Evolutionary conservation across 768 basidiomycete species (phyloP).

Genomic region (Suillus brevipes): DNA sequence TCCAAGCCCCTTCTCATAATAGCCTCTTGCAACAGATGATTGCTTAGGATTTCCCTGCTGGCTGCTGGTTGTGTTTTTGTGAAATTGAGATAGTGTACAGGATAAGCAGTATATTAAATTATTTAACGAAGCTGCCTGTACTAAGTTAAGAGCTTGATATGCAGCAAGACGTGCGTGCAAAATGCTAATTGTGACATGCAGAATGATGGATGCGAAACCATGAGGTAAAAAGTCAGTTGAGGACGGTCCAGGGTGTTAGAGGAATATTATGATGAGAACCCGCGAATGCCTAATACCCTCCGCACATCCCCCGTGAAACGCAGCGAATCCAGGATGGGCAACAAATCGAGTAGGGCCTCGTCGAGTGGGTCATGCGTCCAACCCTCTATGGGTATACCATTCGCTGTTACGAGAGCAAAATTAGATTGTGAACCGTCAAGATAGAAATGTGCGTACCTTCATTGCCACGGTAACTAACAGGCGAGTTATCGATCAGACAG

Average conservation of each 20-base stretch:
- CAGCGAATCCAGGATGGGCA: slow-evolving; percentile 94
- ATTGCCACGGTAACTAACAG: slow-evolving; percentile 87
- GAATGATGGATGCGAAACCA: slow-evolving; percentile 8
- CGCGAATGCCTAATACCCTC: slow-evolving; percentile 78
- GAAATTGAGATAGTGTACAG: slow-evolving; percentile 34
- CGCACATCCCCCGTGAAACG: slow-evolving; percentile 96
- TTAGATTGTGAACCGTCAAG: slow-evolving; percentile 1
- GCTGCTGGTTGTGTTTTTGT: slow-evolving; percentile 19
- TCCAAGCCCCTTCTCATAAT: slow-evolving; percentile 33
- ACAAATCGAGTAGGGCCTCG: slow-evolving; percentile 91
- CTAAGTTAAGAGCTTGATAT: slow-evolving; percentile 29
- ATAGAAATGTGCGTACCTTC: slow-evolving; percentile 61
- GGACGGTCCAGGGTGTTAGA: slow-evolving; percentile 6
- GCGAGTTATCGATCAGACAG: slow-evolving; percentile 95
- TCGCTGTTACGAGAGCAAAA: slow-evolving; percentile 53
- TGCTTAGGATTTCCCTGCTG: slow-evolving; percentile 19
- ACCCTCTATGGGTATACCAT: slow-evolving; percentile 98
- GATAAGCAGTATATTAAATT: slow-evolving; percentile 41
- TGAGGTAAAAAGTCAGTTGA: slow-evolving; percentile 23
- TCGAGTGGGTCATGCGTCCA: slow-evolving; percentile 98
- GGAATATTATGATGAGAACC: slow-evolving; percentile 41
- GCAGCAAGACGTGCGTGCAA: slow-evolving; percentile 28
- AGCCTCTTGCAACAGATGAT: slow-evolving; percentile 17
- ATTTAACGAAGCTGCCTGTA: slow-evolving; percentile 28
- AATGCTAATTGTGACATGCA: slow-evolving; percentile 19